Conservation (phyloP, 257 asterid species). For the Plantago elongata region DNA sequence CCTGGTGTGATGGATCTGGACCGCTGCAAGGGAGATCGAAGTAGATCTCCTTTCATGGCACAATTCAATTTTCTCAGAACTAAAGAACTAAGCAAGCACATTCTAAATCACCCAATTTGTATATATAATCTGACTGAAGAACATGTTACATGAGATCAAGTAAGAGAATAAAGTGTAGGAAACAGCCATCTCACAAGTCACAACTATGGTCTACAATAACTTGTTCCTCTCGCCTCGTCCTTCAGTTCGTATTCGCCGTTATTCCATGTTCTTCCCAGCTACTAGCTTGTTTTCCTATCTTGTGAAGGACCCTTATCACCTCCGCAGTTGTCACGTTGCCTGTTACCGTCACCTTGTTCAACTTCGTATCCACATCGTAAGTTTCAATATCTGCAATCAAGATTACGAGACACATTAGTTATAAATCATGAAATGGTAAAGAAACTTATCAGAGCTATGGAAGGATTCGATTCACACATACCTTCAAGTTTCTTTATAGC, state of each 20-base stretch:
- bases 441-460: not conserved
- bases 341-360: slow-evolving; percentile 69
- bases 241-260: slow-evolving; percentile 5
- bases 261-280: slow-evolving; percentile 41
- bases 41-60: too few species aligned
- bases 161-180: too few species aligned
- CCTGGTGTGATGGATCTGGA: too few species aligned
- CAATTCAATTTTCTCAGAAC: too few species aligned
- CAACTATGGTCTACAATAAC: too few species aligned
- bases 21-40: too few species aligned
- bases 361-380: slow-evolving; percentile 52
- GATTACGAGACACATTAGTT: not conserved
- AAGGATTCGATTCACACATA: slow-evolving; percentile 2
- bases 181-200: too few species aligned
- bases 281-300: slow-evolving; percentile 75
- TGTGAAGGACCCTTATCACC: slow-evolving; percentile 60
- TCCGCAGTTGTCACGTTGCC: slow-evolving; percentile 70
- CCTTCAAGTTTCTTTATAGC: slow-evolving; percentile 94
- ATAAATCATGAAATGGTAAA: not conserved
- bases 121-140: too few species aligned
- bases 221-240: too few species aligned
- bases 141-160: too few species aligned
- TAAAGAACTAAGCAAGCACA: too few species aligned
- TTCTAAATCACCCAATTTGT: too few species aligned
- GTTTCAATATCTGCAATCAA: slow-evolving; percentile 69